Percentiles rank a stretch among this genome's conserved stretches.
phyloP scores from a whole-genome alignment of 2,329 filamentous ascomycete species.

The Colletotrichum sp. region DNA sequence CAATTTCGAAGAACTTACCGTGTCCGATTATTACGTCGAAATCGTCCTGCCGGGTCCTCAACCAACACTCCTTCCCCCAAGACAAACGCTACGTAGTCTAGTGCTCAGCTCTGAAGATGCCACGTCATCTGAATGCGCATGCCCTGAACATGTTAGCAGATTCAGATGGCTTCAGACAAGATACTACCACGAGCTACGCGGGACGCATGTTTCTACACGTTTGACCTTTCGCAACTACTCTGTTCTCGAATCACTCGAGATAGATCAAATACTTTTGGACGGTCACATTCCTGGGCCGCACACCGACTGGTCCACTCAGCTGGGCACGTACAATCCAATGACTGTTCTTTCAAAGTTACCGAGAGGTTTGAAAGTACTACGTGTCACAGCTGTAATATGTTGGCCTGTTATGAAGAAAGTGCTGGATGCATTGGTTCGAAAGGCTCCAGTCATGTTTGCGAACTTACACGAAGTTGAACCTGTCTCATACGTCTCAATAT shows the following conservation, averaged over 20 bases:
- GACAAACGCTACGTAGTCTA: not conserved
- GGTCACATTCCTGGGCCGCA: not conserved
- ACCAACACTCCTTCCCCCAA: not conserved
- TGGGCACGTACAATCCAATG: not conserved
- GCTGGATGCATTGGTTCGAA: not conserved
- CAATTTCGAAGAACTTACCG: not conserved
- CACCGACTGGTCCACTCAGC: not conserved
- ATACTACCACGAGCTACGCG: not conserved
- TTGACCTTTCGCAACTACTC: not conserved
- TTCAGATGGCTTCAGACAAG: too few relatives aligned
- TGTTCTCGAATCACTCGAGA: not conserved
- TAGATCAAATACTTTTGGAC: not conserved
- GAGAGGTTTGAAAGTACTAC: not conserved
- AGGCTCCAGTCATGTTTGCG: not conserved
- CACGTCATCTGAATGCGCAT: not conserved
- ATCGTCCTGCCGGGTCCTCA: not conserved
- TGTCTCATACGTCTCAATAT: not conserved
- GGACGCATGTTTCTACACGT: not conserved
- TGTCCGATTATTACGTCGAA: not conserved
- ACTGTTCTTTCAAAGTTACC: not conserved
- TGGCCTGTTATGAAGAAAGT: not conserved
- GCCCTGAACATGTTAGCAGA: not conserved
- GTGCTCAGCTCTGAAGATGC: not conserved
- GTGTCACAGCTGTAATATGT: not conserved
- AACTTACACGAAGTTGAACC: not conserved